phyloP scores from a whole-genome alignment of 2,329 filamentous ascomycete genomes.

The Alternaria gansuensis region DNA sequence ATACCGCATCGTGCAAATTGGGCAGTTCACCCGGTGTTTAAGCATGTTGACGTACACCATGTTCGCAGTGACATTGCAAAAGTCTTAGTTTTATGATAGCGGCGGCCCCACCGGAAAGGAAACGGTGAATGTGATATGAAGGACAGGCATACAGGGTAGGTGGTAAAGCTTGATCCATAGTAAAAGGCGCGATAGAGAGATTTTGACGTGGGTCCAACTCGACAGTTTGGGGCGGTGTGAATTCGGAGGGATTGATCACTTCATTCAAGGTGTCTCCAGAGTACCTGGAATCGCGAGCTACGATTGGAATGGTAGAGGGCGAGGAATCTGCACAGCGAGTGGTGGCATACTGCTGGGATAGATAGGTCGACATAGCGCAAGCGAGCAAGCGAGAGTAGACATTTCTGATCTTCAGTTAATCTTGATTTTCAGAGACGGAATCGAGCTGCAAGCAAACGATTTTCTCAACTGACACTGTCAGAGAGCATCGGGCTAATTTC shows the following conservation, averaged over 20 bases:
- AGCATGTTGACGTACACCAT: not conserved
- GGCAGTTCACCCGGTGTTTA: not conserved
- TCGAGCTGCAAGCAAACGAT: conserved; percentile 8
- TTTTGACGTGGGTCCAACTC: conserved; percentile 20
- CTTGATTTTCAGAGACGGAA: not conserved
- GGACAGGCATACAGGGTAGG: not conserved
- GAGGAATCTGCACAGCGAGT: not conserved
- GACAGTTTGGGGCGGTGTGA: conserved; percentile 14
- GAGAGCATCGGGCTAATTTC: not conserved
- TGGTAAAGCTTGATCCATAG: conserved; percentile 6
- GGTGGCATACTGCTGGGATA: not conserved
- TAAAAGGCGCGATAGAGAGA: conserved; percentile 15
- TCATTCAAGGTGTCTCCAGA: not conserved
- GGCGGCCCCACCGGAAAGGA: no score
- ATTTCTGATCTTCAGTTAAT: not conserved
- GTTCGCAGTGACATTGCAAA: conserved; percentile 1
- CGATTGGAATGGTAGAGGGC: conserved; percentile 5
- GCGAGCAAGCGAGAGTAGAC: conserved; percentile 5
- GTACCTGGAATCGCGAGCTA: conserved; percentile 13
- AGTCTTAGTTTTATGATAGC: not conserved
- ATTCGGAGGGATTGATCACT: not conserved
- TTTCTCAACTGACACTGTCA: conserved; percentile 14
- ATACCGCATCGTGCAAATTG: not conserved
- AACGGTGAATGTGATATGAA: conserved; percentile 1
- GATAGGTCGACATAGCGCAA: conserved; percentile 1